Conservation (phyloP, 768 basidiomycete species). For the Clitopilus hobsonii region DNA sequence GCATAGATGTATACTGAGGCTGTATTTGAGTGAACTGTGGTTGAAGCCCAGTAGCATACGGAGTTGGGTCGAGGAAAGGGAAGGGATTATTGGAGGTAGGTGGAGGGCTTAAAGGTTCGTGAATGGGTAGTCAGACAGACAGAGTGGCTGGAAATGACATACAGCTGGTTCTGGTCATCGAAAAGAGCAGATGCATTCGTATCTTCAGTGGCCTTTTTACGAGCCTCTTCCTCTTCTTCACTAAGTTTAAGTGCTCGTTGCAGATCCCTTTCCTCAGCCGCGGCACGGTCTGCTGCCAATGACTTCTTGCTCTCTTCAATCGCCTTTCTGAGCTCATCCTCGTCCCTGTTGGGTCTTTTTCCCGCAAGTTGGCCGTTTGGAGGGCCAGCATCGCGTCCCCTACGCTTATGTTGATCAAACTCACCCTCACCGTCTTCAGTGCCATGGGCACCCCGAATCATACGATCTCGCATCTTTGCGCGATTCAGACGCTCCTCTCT, state of each 20-base stretch:
- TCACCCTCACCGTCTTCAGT: constrained; percentile 38
- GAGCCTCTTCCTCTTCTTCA: constrained; percentile 82
- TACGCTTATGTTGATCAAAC: constrained; percentile 24
- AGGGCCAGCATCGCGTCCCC: constrained; percentile 19
- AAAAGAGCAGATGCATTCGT: constrained; percentile 75
- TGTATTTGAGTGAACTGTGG: constrained; percentile 54
- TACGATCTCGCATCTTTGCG: constrained; percentile 92
- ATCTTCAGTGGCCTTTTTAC: constrained; percentile 67
- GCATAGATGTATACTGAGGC: constrained; percentile 71
- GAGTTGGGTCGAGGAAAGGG: constrained; percentile 57
- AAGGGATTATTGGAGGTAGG: constrained; percentile 44
- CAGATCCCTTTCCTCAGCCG: constrained; percentile 79
- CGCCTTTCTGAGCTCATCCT: constrained; percentile 80
- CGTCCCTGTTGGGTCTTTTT: constrained; percentile 44
- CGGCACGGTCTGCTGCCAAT: constrained; percentile 65
- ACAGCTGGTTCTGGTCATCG: constrained; percentile 83
- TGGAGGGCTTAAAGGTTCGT: constrained; percentile 24
- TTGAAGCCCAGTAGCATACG: constrained; percentile 53
- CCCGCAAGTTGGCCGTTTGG: constrained; percentile 16
- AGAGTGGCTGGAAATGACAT: constrained; percentile 22
- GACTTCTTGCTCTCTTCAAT: constrained; percentile 87
- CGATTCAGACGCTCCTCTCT: constrained; percentile 80
- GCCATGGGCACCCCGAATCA: constrained; percentile 60
- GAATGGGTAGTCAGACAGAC: constrained; percentile 6
- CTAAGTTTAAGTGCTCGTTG: constrained; percentile 79